Base-by-base conservation (phyloP, 106 monocot genomes). In the Alisma plantagoaquatica region DNA sequence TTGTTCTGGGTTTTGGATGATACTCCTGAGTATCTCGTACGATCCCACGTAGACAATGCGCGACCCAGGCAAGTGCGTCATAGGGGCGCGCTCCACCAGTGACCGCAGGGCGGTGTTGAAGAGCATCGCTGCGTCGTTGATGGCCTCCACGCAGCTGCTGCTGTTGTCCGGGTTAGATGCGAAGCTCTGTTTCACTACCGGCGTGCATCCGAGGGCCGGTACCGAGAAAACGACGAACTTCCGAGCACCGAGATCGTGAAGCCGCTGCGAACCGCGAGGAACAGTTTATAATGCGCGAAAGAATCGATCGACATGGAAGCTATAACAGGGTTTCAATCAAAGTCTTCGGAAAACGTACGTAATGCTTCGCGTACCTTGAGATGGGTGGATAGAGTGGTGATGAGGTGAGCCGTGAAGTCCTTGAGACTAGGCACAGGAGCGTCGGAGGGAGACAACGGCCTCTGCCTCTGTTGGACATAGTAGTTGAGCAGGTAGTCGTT, bases 401-500 rank as follows among this genome's bases (percentile, higher is more conserved):
- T 56, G 63, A 83, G 83, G 7, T 11, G 0, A 3, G 38, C 3
- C 1, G 83, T 83, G 63, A 83, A 83, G 2, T 49, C 17, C 0
- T 38, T 32, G 22, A 74, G 23, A 7, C 61, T 30, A 22, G 41
- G n/a, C n/a, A n/a, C n/a, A n/a, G n/a, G n/a, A n/a, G n/a, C n/a
- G n/a, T n/a, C n/a, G n/a, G n/a, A n/a, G n/a, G n/a, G n/a, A n/a
- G n/a, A n/a, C n/a, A 21, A 25, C 20, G 23, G 14, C 22, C 22
- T 10, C 35, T 18, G 2, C 33, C 8, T 17, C 47, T 47, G 4
- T 29, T 57, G n/a, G 19, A 31, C 21, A 61, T 70, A 83, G 68
- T 75, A 78, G 29, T 78, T 77, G 20, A 82, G 64, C 54, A 78
- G 23, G 56, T 74, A 83, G 47, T 83, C 83, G 35, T 83, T 83